Evolutionary conservation across 2,329 filamentous ascomycete genomes (phyloP), one percentile per base, ranked within the genome.

Genomic region (Exutisphaerella laricina): DNA sequence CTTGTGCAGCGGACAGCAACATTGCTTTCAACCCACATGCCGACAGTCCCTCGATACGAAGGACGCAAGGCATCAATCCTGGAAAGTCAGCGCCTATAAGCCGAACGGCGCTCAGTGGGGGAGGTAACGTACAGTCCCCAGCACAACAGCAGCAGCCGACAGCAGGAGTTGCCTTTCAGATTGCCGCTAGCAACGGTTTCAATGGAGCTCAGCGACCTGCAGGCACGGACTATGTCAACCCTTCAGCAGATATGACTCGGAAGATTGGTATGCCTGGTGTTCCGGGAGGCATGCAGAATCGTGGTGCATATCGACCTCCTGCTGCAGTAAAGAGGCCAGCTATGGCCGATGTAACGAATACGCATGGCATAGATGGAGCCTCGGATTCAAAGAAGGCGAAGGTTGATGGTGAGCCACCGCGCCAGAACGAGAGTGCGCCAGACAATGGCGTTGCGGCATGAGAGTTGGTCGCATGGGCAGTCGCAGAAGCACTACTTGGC

Each of bases 51-150:
- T 92, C 88, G 0, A 88, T 95, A 59, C 79, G 87, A 48, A 89
- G 90, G 61, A 96, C 90, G 0, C 84, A 85, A 0, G 89, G 89
- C 2, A 77, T 96, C 28, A 88, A 96, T 58, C 87, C 94, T 59
- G 80, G 70, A 16, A 82, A 79, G 39, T 89, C 85, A 4, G 82
- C 83, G 39, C 87, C 88, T 0, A 68, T 95, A 2, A 75, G 74
- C 3, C 77, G 41, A 23, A 42, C 38, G 25, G 29, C 44, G 16
- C 33, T 30, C 17, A 40, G 29, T 25, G 34, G 33, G n/a, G n/a
- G n/a, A n/a, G 33, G 40, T 28, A 23, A 20, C 8, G 43, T 32
- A 17, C 44, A 31, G 18, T 35, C 31, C 30, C 33, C 31, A 39
- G 48, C 23, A 31, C 34, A 45, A 41, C 47, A 49, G 33, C 43